A percentile compares a stretch with the other conserved stretches of the same genome.
These are phyloP conservation scores for Lanmaoa pseudosensibilis DNA, from an alignment of 768 basidiomycete species.

Conservation along the genomic window DNA sequence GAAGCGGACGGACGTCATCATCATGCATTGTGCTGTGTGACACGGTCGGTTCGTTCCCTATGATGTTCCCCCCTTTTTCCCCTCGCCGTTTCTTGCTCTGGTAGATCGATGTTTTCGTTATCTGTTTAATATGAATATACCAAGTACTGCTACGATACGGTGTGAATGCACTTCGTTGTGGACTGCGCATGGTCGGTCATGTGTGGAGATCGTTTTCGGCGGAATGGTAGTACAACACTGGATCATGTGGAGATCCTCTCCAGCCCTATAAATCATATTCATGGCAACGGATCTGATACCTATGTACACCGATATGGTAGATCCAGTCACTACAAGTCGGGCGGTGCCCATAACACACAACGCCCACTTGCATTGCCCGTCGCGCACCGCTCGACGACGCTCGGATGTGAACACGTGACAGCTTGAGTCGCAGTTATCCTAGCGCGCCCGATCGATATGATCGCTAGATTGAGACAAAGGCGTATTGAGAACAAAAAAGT, in stretches of 20 bases:
- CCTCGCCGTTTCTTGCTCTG: background rate
- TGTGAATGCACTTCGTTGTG: background rate
- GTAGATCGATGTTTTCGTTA: conserved; percentile 8
- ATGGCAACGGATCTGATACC: background rate
- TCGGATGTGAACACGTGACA: conserved; percentile 88
- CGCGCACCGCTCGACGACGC: conserved; percentile 66
- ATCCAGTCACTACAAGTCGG: conserved; percentile 15
- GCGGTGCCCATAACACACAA: conserved; percentile 76
- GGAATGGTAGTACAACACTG: no score
- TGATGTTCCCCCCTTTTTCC: background rate
- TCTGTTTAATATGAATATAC: conserved; percentile 24
- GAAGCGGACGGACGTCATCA: conserved; percentile 15
- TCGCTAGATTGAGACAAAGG: background rate
- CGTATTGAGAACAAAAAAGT: background rate
- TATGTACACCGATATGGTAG: background rate
- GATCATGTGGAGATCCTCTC: no score
- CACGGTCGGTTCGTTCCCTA: conserved; percentile 34
- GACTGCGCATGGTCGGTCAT: no score
- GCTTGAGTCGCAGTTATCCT: conserved; percentile 84
- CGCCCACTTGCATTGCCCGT: conserved; percentile 79
- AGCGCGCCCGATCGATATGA: background rate
- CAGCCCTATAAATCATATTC: background rate
- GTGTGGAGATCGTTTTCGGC: no score
- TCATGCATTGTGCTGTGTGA: conserved; percentile 20
- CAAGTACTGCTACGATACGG: background rate